These are phyloP conservation scores for Trypanosoma cruzi DNA, from an alignment of 208 protist species.

Conservation along the genomic window DNA sequence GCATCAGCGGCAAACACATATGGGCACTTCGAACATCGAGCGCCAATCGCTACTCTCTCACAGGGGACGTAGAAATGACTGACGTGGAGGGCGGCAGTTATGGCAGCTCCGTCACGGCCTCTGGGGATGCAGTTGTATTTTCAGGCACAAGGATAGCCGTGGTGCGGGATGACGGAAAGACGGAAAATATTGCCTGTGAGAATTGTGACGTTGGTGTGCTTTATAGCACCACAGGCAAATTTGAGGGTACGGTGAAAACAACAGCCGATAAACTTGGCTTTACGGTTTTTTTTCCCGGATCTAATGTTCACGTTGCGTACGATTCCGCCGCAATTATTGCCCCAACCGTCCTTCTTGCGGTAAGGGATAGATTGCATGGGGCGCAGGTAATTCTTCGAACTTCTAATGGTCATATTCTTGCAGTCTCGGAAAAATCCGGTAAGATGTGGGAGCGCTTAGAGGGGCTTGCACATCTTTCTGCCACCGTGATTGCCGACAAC, in stretches of 20 bases:
- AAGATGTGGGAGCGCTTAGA: constrained; percentile 74
- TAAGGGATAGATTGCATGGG: constrained; percentile 19
- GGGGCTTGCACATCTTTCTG: constrained; percentile 51
- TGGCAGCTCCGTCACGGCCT: neutral
- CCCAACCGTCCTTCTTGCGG: constrained; percentile 24
- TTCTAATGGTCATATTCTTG: constrained; percentile 54
- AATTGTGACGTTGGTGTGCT: constrained; percentile 11
- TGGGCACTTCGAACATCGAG: constrained; percentile 11
- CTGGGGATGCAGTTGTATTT: constrained; percentile 12
- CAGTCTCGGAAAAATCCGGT: constrained; percentile 38
- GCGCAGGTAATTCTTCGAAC: constrained; percentile 52
- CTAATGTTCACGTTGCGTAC: constrained; percentile 7
- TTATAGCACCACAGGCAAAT: constrained; percentile 1
- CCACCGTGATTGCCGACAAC: constrained; percentile 49
- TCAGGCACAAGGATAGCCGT: constrained; percentile 3
- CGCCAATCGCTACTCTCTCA: constrained; percentile 25
- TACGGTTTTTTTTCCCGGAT: constrained; percentile 16
- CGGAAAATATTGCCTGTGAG: constrained; percentile 10
- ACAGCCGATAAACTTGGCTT: neutral
- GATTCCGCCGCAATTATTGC: constrained; percentile 5
- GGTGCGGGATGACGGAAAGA: constrained; percentile 2
- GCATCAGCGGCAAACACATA: constrained; percentile 11
- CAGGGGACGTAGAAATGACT: constrained; percentile 6
- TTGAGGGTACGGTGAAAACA: constrained; percentile 24
- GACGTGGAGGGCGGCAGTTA: neutral